phyloP scores from a whole-genome alignment of 2,329 filamentous ascomycete genomes.

The Nemania sp. region DNA sequence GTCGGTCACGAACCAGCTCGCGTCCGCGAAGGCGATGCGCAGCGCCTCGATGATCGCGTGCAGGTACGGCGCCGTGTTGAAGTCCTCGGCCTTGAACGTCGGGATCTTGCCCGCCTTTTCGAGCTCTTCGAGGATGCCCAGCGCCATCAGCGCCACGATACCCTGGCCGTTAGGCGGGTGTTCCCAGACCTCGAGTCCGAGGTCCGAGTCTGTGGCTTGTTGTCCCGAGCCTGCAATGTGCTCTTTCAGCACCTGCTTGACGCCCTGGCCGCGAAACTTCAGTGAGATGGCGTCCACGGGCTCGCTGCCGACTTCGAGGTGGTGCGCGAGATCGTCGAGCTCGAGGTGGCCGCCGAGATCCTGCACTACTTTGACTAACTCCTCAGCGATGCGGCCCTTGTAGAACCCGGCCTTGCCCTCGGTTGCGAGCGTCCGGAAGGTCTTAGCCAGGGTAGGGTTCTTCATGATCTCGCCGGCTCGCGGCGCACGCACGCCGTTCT shows the following conservation, averaged over 20 bases:
- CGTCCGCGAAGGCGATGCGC: slow-evolving; percentile 88
- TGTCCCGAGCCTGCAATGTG: slow-evolving; percentile 39
- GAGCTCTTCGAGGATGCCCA: slow-evolving; percentile 87
- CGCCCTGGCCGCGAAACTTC: slow-evolving; percentile 69
- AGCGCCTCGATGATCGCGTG: slow-evolving; percentile 88
- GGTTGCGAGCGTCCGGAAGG: slow-evolving; percentile 76
- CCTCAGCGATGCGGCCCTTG: slow-evolving; percentile 77
- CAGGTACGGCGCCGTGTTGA: slow-evolving; percentile 80
- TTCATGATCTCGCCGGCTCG: slow-evolving; percentile 84
- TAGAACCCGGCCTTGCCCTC: slow-evolving; percentile 93
- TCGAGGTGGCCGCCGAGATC: slow-evolving; percentile 77
- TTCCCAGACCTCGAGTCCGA: slow-evolving; percentile 85
- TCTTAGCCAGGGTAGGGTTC: slow-evolving; percentile 78
- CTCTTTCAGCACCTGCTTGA: slow-evolving; percentile 34
- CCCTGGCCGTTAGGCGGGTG: slow-evolving; percentile 97
- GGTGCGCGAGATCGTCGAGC: slow-evolving; percentile 77
- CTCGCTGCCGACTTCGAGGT: slow-evolving; percentile 70
- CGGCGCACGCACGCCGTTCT: slow-evolving; percentile 74
- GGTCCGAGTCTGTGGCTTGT: slow-evolving; percentile 41
- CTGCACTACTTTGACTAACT: slow-evolving; percentile 75
- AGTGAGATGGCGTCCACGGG: slow-evolving; percentile 84
- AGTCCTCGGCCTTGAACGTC: slow-evolving; percentile 68
- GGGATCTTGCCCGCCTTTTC: slow-evolving; percentile 76
- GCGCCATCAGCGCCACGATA: slow-evolving; percentile 89
- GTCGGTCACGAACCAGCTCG: slow-evolving; percentile 86